phyloP scores from a whole-genome alignment of 768 basidiomycete genomes.

The Tylopilus rubrobrunneus region DNA sequence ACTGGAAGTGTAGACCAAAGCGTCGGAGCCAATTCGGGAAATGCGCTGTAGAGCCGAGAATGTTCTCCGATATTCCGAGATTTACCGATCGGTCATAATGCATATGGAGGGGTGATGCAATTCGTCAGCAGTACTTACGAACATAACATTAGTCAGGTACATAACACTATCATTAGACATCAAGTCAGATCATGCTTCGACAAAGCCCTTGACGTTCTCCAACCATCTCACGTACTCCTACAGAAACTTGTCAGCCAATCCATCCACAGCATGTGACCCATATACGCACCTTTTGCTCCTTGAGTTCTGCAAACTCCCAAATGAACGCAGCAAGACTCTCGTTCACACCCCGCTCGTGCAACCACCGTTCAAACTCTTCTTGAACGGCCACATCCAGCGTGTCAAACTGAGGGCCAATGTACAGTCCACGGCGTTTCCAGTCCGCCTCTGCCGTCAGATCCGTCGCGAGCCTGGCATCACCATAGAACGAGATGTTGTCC shows the following conservation, averaged over 20 bases:
- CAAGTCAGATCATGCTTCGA: slow-evolving; percentile 50
- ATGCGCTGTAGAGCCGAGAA: slow-evolving; percentile 4
- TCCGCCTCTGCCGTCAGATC: slow-evolving; percentile 85
- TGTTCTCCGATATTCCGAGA: slow-evolving; percentile 11
- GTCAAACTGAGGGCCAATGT: slow-evolving; percentile 93
- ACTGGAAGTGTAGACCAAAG: not conserved
- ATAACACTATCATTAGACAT: not conserved
- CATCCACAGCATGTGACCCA: not conserved
- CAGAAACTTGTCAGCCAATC: not conserved
- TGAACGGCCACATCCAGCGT: slow-evolving; percentile 85
- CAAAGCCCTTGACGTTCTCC: slow-evolving; percentile 72
- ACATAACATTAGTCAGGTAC: slow-evolving; percentile 1
- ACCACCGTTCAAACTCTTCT: slow-evolving; percentile 86
- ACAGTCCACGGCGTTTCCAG: slow-evolving; percentile 88
- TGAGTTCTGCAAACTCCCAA: slow-evolving; percentile 81
- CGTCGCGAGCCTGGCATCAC: slow-evolving; percentile 64
- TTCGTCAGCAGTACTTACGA: slow-evolving; percentile 1
- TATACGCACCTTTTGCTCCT: slow-evolving; percentile 81
- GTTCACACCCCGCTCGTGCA: slow-evolving; percentile 88
- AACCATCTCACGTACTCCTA: slow-evolving; percentile 95
- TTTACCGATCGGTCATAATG: not conserved
- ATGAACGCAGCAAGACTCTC: slow-evolving; percentile 81
- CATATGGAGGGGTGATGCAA: slow-evolving; percentile 29
- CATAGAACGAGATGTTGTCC: slow-evolving; percentile 87
- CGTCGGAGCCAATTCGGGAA: not conserved